phyloP scores from a whole-genome alignment of 495 filamentous ascomycete species.

The Aspergillus coremiiformis region DNA sequence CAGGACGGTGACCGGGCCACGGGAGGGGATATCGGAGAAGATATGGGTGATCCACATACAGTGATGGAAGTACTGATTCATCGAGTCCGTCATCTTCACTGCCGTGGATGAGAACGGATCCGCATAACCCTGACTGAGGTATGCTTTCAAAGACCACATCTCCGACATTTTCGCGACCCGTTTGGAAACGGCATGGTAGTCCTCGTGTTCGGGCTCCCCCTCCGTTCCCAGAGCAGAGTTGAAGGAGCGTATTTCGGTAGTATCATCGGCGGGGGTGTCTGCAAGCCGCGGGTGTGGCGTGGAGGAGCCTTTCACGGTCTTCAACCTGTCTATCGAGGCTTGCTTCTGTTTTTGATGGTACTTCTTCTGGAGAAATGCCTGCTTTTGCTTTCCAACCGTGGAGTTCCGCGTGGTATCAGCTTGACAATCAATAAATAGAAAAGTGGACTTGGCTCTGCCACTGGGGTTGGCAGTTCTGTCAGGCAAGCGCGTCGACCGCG shows the following conservation, averaged over 20 bases:
- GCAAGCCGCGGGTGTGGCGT: not conserved
- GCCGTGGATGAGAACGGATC: not conserved
- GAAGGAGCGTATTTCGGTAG: not conserved
- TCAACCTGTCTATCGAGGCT: constrained; percentile 2
- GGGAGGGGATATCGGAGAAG: not conserved
- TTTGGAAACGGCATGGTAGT: not conserved
- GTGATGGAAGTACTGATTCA: constrained; percentile 3
- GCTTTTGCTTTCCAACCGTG: not conserved
- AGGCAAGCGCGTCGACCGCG: not conserved
- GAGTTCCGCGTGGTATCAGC: not conserved
- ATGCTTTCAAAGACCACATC: constrained; percentile 4
- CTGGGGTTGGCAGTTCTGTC: not conserved
- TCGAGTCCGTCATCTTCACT: constrained; percentile 1
- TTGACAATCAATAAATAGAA: constrained; percentile 6
- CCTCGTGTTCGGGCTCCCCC: not conserved
- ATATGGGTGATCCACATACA: not conserved
- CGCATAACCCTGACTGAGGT: constrained; percentile 4
- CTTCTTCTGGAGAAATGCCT: not conserved
- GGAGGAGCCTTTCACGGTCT: not conserved
- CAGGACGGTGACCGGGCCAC: not conserved
- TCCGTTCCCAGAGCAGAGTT: not conserved
- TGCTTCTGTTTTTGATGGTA: not conserved
- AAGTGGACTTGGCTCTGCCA: not conserved
- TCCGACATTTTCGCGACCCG: not conserved
- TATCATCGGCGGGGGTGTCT: not conserved